Percentiles rank a stretch among this genome's conserved stretches.
Conservation (phyloP, 139 green algal genomes). For the Prasinococcaceae sp. region DNA sequence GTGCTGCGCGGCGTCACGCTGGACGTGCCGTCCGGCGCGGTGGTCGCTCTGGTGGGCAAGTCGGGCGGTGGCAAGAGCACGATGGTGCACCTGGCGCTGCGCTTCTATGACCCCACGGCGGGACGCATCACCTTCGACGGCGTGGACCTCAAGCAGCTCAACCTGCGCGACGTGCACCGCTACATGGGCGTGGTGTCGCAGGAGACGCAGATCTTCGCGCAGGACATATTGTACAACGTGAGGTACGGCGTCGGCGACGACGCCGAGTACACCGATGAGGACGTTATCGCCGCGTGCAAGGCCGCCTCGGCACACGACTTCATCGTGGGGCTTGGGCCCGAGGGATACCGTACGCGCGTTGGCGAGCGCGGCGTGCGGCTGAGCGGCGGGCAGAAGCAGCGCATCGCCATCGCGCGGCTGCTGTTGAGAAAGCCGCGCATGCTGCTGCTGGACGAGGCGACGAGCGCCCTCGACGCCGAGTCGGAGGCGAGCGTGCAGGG, state of each 20-base stretch:
- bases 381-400: conserved; percentile 28
- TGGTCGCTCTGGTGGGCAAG: conserved; percentile 30
- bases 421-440: conserved; percentile 25
- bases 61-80: conserved; percentile 34
- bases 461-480: conserved; percentile 34
- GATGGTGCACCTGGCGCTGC: conserved; percentile 31
- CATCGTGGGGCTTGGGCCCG: conserved; percentile 27
- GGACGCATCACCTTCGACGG: conserved; percentile 28
- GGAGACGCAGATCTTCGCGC: conserved; percentile 36
- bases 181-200: conserved; percentile 32
- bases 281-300: conserved; percentile 12
- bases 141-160: conserved; percentile 23
- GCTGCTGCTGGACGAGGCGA: conserved; percentile 35
- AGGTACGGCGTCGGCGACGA: conserved; percentile 28
- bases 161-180: conserved; percentile 21
- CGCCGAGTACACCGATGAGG: conserved; percentile 26
- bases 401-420: conserved; percentile 35
- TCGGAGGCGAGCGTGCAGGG: conserved; percentile 26
- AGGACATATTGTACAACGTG: conserved; percentile 25
- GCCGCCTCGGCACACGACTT: conserved; percentile 33
- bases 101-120: conserved; percentile 32
- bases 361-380: conserved; percentile 33
- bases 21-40: conserved; percentile 17
- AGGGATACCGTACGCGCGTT: too few species aligned
- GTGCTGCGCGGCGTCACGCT: conserved; percentile 29